Base-by-base conservation (phyloP, 2,329 filamentous ascomycete genomes). In the Microcyclospora pomicola region DNA sequence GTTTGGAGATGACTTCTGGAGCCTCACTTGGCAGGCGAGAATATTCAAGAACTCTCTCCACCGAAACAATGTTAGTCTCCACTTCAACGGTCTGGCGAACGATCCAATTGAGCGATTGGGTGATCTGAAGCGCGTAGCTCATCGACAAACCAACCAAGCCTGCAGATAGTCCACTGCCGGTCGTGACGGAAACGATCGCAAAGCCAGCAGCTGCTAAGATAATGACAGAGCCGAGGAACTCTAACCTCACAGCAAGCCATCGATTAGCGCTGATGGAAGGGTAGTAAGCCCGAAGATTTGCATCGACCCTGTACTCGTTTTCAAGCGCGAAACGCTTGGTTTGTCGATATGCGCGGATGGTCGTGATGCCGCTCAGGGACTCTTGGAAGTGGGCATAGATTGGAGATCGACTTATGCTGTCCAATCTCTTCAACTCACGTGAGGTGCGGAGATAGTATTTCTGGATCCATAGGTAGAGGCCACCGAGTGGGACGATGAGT, bases 1-100 rank as follows among this genome's bases (percentile, higher is more conserved):
- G 80, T 61, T 84, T 81, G 54, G 83, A 81, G 51, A 96, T 82
- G 48, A 96, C 84, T 59, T 98, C 91, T 6, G 87, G 85, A 36
- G 91, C 88, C 65, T 98, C 91, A 59, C 82, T 91, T 16, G 88
- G 87, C 45, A 98, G 72, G 36, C 75, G 73, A 41, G 88, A 84
- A 63, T 98, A 98, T 62, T 98, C 92, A 35, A 98, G 77, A 34
- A 98, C 87, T 55, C 91, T 82, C 70, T 98, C 91, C 29, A 98
- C 91, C 9, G 88, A 94, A 33, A 98, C 88, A 54, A 98, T 98
- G 62, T 98, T 98, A n/a, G 88, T 96, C 69, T 98, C 92, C n/a
- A 98, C 91, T 62, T 98, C 92, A 27, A 98, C 91, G 0, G 87
- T 95, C 64, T 98, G 91, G 42, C 92, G 78, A 36, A 98, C 91